These are phyloP conservation scores for Verticillium nonalfalfae DNA, from an alignment of 2,329 filamentous ascomycete species.

Conservation along the genomic window DNA sequence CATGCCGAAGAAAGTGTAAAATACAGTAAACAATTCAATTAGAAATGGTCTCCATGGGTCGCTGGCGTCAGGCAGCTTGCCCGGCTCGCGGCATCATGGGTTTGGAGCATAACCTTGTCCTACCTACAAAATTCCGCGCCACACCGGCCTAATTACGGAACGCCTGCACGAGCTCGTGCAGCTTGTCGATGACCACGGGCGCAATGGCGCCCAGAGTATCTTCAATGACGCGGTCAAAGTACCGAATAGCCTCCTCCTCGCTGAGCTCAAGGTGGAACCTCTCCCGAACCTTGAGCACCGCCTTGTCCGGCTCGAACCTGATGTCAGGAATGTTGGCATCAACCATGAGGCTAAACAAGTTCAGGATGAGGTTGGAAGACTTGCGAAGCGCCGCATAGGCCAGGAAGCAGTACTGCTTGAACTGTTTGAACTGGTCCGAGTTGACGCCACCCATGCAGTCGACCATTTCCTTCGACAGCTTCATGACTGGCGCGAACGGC, in stretches of 20 bases:
- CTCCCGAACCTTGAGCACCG: slow-evolving; percentile 91
- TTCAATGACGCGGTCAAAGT: slow-evolving; percentile 85
- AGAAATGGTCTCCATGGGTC: no score
- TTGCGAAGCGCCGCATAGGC: slow-evolving; percentile 90
- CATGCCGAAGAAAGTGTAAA: no score
- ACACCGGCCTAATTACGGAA: slow-evolving; percentile 38
- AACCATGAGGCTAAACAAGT: slow-evolving; percentile 94
- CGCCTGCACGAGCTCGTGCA: slow-evolving; percentile 90
- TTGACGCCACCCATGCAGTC: slow-evolving; percentile 90
- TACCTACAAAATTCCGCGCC: neutral
- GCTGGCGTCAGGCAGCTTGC: no score
- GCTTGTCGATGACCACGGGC: slow-evolving; percentile 87
- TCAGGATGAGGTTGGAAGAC: slow-evolving; percentile 83
- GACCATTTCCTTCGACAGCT: slow-evolving; percentile 96
- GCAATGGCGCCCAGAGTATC: slow-evolving; percentile 86
- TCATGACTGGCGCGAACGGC: slow-evolving; percentile 94
- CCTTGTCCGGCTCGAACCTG: slow-evolving; percentile 84
- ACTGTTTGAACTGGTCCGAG: slow-evolving; percentile 76
- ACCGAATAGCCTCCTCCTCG: slow-evolving; percentile 85
- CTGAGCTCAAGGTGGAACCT: slow-evolving; percentile 85
- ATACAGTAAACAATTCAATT: no score
- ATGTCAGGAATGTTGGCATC: slow-evolving; percentile 97
- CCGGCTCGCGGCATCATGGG: no score
- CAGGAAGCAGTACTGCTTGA: slow-evolving; percentile 94
- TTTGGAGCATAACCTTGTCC: no score